phyloP scores from a whole-genome alignment of 257 asterid genomes.

The Jacaranda mimosifolia region DNA sequence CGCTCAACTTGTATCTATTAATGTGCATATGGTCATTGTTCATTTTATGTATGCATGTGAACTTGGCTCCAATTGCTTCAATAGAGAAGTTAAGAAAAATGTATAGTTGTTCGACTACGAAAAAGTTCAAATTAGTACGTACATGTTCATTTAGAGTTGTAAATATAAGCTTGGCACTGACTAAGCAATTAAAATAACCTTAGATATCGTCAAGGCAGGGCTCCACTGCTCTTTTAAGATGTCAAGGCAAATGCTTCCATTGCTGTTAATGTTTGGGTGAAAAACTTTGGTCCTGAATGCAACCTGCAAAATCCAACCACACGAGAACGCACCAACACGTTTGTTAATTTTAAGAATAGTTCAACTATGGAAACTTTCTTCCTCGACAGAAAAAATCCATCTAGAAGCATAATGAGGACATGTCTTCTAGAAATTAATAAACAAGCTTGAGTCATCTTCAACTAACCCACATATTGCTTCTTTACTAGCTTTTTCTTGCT shows the following conservation, averaged over 20 bases:
- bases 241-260: constrained; percentile 81
- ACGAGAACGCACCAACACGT: neutral
- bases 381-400: neutral
- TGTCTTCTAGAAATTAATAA: too few species aligned
- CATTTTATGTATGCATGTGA: neutral
- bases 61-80: neutral
- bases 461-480: too few species aligned
- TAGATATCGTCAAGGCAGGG: constrained; percentile 80
- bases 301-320: constrained; percentile 49
- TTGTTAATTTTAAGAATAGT: neutral
- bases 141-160: neutral
- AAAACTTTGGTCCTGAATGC: constrained; percentile 64
- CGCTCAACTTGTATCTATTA: neutral
- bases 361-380: neutral
- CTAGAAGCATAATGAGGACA: neutral
- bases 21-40: too few species aligned
- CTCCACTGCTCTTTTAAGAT: constrained; percentile 88
- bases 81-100: neutral
- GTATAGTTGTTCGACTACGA: neutral
- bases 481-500: too few species aligned
- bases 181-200: constrained; percentile 51
- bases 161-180: neutral
- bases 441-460: too few species aligned
- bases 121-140: neutral
- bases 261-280: constrained; percentile 72